Percentiles rank a stretch among this genome's conserved stretches.
phyloP scores from a whole-genome alignment of 139 green algal species.

The Deuterostichococcus epilithicus region DNA sequence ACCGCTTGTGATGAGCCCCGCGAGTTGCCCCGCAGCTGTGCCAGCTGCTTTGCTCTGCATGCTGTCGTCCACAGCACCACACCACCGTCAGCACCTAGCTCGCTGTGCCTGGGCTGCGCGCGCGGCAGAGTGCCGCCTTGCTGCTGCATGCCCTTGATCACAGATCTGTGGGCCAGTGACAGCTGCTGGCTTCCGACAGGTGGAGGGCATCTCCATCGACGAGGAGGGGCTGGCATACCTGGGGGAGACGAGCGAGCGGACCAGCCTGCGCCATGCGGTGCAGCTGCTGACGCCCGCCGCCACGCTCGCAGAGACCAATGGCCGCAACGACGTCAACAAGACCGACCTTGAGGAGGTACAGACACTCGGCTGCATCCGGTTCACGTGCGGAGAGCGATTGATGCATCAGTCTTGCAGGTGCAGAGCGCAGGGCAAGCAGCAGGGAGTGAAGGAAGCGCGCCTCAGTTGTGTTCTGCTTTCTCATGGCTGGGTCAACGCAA shows the following conservation, averaged over 20 bases:
- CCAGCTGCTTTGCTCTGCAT: background rate
- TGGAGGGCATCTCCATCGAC: slow-evolving; percentile 90
- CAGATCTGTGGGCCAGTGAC: background rate
- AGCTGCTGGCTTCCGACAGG: slow-evolving; percentile 32
- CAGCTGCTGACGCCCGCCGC: slow-evolving; percentile 89
- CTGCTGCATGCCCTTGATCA: no score
- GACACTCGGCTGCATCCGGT: no score
- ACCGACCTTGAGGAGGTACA: slow-evolving; percentile 74
- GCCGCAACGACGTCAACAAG: slow-evolving; percentile 45
- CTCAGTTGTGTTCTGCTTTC: background rate
- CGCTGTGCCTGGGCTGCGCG: no score
- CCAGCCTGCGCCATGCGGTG: slow-evolving; percentile 69
- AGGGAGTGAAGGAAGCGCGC: background rate
- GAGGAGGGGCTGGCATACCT: slow-evolving; percentile 83
- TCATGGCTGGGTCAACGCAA: no score
- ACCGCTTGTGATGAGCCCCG: background rate
- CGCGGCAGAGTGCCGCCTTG: background rate
- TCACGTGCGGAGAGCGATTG: no score
- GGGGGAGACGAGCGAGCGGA: slow-evolving; percentile 82
- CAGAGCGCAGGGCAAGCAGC: no score
- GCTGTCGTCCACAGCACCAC: no score
- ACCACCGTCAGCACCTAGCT: no score
- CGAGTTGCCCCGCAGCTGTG: background rate
- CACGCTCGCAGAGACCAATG: slow-evolving; percentile 43
- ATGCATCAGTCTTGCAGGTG: no score